Evolutionary conservation across 192 early-diverging fungal species (phyloP).

Genomic region (Coemansia sp.): DNA sequence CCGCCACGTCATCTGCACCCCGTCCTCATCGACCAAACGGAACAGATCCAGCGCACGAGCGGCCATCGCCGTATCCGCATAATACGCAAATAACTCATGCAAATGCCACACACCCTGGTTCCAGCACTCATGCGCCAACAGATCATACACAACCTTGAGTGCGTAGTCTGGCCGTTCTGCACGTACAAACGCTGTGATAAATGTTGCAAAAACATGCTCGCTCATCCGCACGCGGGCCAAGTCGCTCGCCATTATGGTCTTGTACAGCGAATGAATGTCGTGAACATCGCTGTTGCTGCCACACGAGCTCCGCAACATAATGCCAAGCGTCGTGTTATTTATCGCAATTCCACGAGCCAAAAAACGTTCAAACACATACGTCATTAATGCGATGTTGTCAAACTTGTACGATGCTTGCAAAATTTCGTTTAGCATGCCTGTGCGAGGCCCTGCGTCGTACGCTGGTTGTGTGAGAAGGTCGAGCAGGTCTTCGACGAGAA

Average conservation of each 20-base stretch:
- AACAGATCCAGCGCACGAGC: conserved; percentile 19
- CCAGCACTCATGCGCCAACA: conserved; percentile 24
- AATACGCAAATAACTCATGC: conserved; percentile 18
- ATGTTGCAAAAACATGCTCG: conserved; percentile 31
- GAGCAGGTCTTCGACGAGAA: conserved; percentile 28
- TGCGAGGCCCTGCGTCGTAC: conserved; percentile 13
- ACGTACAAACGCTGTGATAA: conserved; percentile 40
- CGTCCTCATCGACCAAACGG: conserved; percentile 13
- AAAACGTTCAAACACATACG: conserved; percentile 25
- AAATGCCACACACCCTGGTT: conserved; percentile 6
- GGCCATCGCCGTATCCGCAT: conserved; percentile 18
- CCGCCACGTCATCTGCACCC: conserved; percentile 21
- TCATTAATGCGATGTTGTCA: conserved; percentile 11
- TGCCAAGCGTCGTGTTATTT: conserved; percentile 39
- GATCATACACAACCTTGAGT: conserved; percentile 11
- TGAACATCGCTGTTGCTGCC: conserved; percentile 11
- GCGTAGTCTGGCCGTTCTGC: conserved; percentile 23
- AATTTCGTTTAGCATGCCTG: conserved; percentile 38
- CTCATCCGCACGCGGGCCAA: conserved; percentile 13
- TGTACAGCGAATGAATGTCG: conserved; percentile 21
- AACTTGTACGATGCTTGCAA: conserved; percentile 16
- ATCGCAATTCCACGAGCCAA: conserved; percentile 6
- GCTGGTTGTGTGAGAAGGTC: conserved; percentile 2
- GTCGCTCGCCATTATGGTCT: conserved; percentile 9
- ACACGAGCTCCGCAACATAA: conserved; percentile 18